phyloP scores from a whole-genome alignment of 495 filamentous ascomycete genomes.

The Emericellopsis terricola region DNA sequence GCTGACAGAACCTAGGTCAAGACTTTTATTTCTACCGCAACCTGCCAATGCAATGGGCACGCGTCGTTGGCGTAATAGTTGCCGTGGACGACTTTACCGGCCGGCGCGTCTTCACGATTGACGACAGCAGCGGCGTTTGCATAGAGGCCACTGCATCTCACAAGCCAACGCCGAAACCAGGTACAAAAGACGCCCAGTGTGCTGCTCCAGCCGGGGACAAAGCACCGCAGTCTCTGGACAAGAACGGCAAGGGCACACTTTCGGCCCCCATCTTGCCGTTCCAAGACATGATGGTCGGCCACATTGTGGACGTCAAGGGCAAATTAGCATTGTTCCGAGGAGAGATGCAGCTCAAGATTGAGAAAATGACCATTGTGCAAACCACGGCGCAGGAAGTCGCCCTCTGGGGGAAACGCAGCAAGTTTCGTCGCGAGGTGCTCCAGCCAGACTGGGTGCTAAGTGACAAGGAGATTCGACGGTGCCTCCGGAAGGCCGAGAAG shows the following conservation, averaged over 20 bases:
- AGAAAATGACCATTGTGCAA: slow-evolving; percentile 38
- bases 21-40: slow-evolving; percentile 65
- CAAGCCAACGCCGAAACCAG: slow-evolving; percentile 5
- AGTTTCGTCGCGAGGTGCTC: slow-evolving; percentile 47
- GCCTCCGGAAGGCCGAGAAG: slow-evolving; percentile 32
- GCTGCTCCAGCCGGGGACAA: background rate
- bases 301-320: slow-evolving; percentile 63
- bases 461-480: slow-evolving; percentile 31
- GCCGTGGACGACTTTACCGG: slow-evolving; percentile 47
- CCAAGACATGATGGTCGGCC: slow-evolving; percentile 40
- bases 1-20: slow-evolving; percentile 30
- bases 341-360: slow-evolving; percentile 45
- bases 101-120: slow-evolving; percentile 49
- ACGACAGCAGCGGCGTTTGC: slow-evolving; percentile 70
- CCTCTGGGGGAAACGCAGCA: slow-evolving; percentile 51
- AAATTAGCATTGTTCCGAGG: slow-evolving; percentile 44
- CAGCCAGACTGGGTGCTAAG: slow-evolving; percentile 47
- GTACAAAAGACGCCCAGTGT: slow-evolving; percentile 2
- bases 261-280: slow-evolving; percentile 6
- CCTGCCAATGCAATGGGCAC: slow-evolving; percentile 79
- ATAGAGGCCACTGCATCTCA: slow-evolving; percentile 35
- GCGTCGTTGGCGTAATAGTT: slow-evolving; percentile 59
- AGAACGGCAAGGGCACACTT: background rate
- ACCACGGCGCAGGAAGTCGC: slow-evolving; percentile 60
- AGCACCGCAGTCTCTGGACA: background rate